A percentile compares a stretch with the other conserved stretches of the same genome.
These are phyloP conservation scores for Cyclotella distinguenda DNA, from an alignment of 108 stramenopile species.

Conservation along the genomic window DNA sequence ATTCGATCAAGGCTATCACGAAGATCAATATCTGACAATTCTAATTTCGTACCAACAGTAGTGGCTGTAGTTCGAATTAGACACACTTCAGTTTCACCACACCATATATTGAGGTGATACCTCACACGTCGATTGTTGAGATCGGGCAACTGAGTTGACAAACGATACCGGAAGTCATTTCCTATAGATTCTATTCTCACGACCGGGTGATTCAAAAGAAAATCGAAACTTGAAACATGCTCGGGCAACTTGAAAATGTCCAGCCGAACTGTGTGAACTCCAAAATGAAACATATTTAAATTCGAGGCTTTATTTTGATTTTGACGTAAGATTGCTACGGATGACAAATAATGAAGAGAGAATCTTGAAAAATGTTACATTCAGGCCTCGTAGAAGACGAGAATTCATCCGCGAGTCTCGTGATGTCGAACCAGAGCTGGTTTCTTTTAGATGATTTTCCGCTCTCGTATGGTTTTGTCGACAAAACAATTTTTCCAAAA, in stretches of 20 bases:
- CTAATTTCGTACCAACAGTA: not conserved
- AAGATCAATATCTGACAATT: not conserved
- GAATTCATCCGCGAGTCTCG: too few relatives aligned
- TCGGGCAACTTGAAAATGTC: not conserved
- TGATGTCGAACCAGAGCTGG: too few relatives aligned
- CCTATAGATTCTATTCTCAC: not conserved
- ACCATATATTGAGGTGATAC: constrained; percentile 1
- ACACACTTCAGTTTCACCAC: not conserved
- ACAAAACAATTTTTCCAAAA: too few relatives aligned
- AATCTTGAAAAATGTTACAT: not conserved
- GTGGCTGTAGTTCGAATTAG: not conserved
- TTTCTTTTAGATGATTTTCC: too few relatives aligned
- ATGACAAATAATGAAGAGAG: not conserved
- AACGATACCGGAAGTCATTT: not conserved
- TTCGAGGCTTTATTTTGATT: not conserved
- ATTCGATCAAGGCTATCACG: constrained; percentile 2
- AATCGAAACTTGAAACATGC: not conserved
- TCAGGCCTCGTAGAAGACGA: too few relatives aligned
- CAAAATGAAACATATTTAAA: not conserved
- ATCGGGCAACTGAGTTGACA: not conserved
- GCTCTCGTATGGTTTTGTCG: too few relatives aligned
- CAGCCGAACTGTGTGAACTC: not conserved
- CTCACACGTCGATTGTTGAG: not conserved
- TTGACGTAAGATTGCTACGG: not conserved
- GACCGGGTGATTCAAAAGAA: not conserved